phyloP scores from a whole-genome alignment of 257 asterid species.

The Solanum gandarillasii region DNA sequence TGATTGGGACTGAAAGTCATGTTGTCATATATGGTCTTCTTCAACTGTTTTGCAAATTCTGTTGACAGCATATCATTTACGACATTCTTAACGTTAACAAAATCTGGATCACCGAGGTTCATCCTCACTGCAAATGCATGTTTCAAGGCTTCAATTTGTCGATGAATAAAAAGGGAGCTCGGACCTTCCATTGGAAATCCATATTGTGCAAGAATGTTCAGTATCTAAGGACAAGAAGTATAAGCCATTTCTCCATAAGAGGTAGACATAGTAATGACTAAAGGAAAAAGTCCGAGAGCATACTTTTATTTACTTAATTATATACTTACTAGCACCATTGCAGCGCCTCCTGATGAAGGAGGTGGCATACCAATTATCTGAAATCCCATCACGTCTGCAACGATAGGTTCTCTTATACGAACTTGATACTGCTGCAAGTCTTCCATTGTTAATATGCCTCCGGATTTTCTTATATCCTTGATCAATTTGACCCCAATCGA shows the following conservation, averaged over 20 bases:
- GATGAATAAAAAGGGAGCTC: slow-evolving; percentile 31
- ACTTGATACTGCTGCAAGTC: slow-evolving; percentile 44
- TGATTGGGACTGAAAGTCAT: slow-evolving; percentile 41
- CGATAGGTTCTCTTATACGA: slow-evolving; percentile 31
- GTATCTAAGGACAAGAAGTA: slow-evolving; percentile 20
- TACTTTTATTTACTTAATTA: neutral
- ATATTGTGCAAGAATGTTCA: slow-evolving; percentile 50
- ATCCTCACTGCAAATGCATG: slow-evolving; percentile 48
- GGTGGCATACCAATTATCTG: slow-evolving; percentile 54
- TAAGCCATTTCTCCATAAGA: neutral
- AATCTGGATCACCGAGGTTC: slow-evolving; percentile 70
- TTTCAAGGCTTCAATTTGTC: slow-evolving; percentile 59
- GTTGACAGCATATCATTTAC: slow-evolving; percentile 41
- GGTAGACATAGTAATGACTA: neutral
- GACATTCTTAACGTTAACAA: slow-evolving; percentile 8
- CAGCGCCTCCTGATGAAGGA: slow-evolving; percentile 66
- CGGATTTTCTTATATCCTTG: slow-evolving; percentile 32
- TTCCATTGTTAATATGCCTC: slow-evolving; percentile 48
- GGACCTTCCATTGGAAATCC: slow-evolving; percentile 14
- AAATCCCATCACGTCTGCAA: slow-evolving; percentile 27
- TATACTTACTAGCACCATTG: slow-evolving; percentile 44
- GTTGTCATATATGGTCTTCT: slow-evolving; percentile 30
- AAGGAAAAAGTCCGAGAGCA: neutral
- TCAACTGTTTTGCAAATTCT: slow-evolving; percentile 32
- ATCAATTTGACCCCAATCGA: slow-evolving; percentile 31